These are phyloP conservation scores for Pseudopyricularia javanii DNA, from an alignment of 2,329 filamentous ascomycete genomes.

Conservation along the genomic window DNA sequence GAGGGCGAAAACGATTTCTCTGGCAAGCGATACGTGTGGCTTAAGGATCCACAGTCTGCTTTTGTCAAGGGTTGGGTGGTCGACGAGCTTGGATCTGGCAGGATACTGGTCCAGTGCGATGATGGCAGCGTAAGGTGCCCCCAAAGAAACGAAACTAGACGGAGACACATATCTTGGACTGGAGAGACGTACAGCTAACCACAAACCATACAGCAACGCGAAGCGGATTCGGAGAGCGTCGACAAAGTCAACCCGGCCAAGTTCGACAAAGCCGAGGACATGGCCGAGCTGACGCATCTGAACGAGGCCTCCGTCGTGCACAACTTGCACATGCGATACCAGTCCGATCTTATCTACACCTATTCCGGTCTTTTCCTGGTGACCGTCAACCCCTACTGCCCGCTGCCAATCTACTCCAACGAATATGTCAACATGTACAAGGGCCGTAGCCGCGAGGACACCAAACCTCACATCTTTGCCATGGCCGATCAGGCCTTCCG, in stretches of 20 bases:
- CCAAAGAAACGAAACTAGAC: not conserved
- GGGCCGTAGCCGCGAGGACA: slow-evolving; percentile 81
- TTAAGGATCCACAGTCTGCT: slow-evolving; percentile 73
- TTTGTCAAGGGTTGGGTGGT: slow-evolving; percentile 91
- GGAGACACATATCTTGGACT: not conserved
- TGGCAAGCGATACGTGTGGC: slow-evolving; percentile 95
- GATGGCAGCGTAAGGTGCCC: slow-evolving; percentile 63
- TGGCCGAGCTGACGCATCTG: slow-evolving; percentile 95
- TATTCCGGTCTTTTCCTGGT: slow-evolving; percentile 96
- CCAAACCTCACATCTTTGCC: slow-evolving; percentile 92
- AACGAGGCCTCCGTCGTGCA: slow-evolving; percentile 98
- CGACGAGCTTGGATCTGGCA: slow-evolving; percentile 59
- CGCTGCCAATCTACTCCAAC: slow-evolving; percentile 86
- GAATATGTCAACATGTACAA: slow-evolving; percentile 99
- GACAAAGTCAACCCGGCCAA: slow-evolving; percentile 99
- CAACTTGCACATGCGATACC: slow-evolving; percentile 89
- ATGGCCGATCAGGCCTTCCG: slow-evolving; percentile 96
- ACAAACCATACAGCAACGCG: slow-evolving; percentile 56
- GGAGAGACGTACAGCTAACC: not conserved
- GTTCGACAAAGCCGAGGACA: slow-evolving; percentile 98
- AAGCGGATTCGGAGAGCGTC: slow-evolving; percentile 74
- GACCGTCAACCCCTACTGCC: slow-evolving; percentile 92
- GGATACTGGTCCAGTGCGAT: slow-evolving; percentile 80
- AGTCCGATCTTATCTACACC: slow-evolving; percentile 93
- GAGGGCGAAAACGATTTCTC: slow-evolving; percentile 99